Percentiles rank a stretch among this genome's conserved stretches.
These are phyloP conservation scores for Malassezia psittaci DNA, from an alignment of 1,284 basidiomycete genomes.

Conservation along the genomic window DNA sequence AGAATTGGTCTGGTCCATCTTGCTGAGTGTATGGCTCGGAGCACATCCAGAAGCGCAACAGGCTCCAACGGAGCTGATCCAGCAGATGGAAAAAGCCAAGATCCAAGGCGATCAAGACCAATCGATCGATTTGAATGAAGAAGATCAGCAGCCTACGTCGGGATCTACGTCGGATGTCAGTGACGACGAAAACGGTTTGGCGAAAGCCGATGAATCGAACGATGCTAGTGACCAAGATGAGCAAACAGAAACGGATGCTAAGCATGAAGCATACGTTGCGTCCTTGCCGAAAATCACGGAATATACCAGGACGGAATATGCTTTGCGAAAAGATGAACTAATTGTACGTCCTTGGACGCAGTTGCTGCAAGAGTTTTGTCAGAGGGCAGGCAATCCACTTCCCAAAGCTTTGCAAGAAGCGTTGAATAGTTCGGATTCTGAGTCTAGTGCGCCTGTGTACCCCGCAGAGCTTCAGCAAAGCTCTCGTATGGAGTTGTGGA, in stretches of 20 bases:
- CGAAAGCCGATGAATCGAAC: neutral
- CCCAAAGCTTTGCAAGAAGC: neutral
- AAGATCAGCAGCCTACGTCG: neutral
- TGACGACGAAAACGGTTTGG: neutral
- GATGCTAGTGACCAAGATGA: neutral
- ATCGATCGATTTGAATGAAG: neutral
- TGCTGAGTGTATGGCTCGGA: conserved; percentile 13
- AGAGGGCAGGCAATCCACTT: neutral
- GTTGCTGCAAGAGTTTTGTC: neutral
- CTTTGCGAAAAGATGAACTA: conserved; percentile 15
- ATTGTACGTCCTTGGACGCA: conserved; percentile 3
- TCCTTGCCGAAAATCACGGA: conserved; percentile 12
- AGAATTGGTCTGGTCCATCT: conserved; percentile 7
- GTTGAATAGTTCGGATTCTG: neutral
- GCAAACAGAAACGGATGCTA: neutral
- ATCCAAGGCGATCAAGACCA: neutral
- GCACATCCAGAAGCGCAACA: conserved; percentile 14
- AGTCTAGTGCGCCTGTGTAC: neutral
- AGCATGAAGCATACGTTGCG: neutral
- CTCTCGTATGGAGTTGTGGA: conserved; percentile 13
- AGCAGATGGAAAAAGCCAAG: conserved; percentile 3
- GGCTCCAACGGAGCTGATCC: neutral
- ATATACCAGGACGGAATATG: conserved; percentile 19
- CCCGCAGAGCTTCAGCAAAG: conserved; percentile 7
- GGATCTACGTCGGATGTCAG: neutral